phyloP scores from a whole-genome alignment of 192 early-diverging fungal genomes.

The Umbelopsis isabellina region DNA sequence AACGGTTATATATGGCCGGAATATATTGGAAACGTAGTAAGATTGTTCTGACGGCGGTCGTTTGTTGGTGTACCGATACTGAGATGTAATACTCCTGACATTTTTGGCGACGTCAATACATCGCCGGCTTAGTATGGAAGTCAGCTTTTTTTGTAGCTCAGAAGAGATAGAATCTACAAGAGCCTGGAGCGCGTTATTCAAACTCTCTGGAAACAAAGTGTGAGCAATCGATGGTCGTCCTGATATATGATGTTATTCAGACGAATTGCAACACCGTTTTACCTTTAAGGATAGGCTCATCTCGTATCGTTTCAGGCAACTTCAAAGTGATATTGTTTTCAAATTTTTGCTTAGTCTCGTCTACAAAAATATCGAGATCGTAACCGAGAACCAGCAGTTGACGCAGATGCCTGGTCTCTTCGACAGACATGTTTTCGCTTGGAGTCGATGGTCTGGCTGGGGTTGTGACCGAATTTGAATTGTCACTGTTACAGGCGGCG shows the following conservation, averaged over 20 bases:
- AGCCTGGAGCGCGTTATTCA: slow-evolving; percentile 18
- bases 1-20: slow-evolving; percentile 45
- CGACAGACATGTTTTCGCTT: neutral
- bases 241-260: neutral
- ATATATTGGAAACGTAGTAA: slow-evolving; percentile 51
- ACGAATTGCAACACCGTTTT: neutral
- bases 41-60: slow-evolving; percentile 51
- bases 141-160: slow-evolving; percentile 43
- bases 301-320: slow-evolving; percentile 47
- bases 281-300: slow-evolving; percentile 50
- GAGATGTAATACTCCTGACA: slow-evolving; percentile 42
- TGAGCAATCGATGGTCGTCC: neutral
- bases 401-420: slow-evolving; percentile 34
- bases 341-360: slow-evolving; percentile 35
- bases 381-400: slow-evolving; percentile 42
- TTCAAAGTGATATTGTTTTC: slow-evolving; percentile 44
- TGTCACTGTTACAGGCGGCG: neutral
- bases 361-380: slow-evolving; percentile 44
- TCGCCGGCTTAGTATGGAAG: slow-evolving; percentile 44
- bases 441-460: neutral
- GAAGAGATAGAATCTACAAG: slow-evolving; percentile 35
- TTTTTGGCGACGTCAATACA: slow-evolving; percentile 50
- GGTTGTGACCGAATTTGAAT: neutral
- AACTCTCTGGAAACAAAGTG: slow-evolving; percentile 29
- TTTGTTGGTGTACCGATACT: slow-evolving; percentile 48